Conservation (phyloP, 164 flowering plant species). For the Vitis labrusca region DNA sequence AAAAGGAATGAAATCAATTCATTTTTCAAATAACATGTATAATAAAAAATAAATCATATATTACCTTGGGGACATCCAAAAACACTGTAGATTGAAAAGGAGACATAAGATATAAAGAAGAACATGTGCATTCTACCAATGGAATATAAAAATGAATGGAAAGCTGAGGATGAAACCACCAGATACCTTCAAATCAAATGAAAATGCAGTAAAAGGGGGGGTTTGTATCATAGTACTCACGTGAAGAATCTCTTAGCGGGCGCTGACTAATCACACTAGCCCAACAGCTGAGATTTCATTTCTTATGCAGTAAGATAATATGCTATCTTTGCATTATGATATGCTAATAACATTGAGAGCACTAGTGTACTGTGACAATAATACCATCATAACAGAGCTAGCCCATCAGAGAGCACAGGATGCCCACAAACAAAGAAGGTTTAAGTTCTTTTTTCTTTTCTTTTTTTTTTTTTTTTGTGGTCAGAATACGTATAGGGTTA, state of each 20-base stretch:
- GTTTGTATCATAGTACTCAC: slow-evolving; percentile 17
- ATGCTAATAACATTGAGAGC: slow-evolving; percentile 3
- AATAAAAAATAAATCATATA: background rate
- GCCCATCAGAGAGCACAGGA: too few species aligned
- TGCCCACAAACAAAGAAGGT: too few species aligned
- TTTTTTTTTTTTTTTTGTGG: too few species aligned
- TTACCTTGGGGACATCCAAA: background rate
- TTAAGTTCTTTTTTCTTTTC: too few species aligned
- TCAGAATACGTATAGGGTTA: too few species aligned
- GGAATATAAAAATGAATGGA: slow-evolving; percentile 12
- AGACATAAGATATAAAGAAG: background rate
- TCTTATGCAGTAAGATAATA: too few species aligned
- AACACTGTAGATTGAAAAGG: background rate
- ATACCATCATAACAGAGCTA: too few species aligned
- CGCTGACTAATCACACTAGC: slow-evolving; percentile 12
- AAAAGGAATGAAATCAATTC: too few species aligned
- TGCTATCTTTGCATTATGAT: slow-evolving; percentile 7
- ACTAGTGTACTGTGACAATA: background rate
- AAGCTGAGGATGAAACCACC: slow-evolving; percentile 27
- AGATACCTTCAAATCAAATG: slow-evolving; percentile 7
- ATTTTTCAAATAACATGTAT: background rate
- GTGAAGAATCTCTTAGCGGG: slow-evolving; percentile 5
- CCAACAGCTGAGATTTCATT: slow-evolving; percentile 1
- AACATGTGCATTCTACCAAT: slow-evolving; percentile 6
- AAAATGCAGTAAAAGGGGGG: slow-evolving; percentile 9